A percentile compares a stretch with the other conserved stretches of the same genome.
These are phyloP conservation scores for Melocanna baccifera DNA, from an alignment of 176 grass and related monocot genomes.

Conservation along the genomic window DNA sequence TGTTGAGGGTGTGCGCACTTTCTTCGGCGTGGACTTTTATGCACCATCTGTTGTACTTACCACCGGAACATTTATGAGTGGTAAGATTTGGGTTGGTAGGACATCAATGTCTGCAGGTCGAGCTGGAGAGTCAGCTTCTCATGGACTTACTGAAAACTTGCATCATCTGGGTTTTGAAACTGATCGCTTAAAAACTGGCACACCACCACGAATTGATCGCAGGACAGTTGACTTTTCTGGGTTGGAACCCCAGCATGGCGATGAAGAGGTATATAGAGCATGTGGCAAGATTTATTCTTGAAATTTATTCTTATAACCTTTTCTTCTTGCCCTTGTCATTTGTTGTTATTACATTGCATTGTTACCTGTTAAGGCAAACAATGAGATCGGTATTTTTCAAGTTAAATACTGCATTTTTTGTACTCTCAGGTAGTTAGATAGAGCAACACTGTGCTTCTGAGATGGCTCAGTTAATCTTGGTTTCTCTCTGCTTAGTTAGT, in stretches of 20 bases:
- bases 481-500: conserved; percentile 2
- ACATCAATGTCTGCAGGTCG: conserved; percentile 93
- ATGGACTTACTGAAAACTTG: conserved; percentile 93
- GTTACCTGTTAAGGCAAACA: not conserved
- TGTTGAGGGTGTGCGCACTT: conserved; percentile 88
- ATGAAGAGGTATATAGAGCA: conserved; percentile 76
- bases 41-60: conserved; percentile 92
- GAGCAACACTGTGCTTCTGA: not conserved
- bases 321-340: not conserved
- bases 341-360: not conserved
- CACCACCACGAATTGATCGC: conserved; percentile 81
- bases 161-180: conserved; percentile 87
- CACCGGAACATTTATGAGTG: conserved; percentile 94
- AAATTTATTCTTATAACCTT: not conserved
- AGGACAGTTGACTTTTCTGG: conserved; percentile 79
- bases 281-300: not conserved
- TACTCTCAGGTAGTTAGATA: not conserved
- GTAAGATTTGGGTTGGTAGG: conserved; percentile 98
- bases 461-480: not conserved
- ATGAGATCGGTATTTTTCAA: not conserved
- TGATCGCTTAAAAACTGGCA: conserved; percentile 87
- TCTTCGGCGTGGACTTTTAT: conserved; percentile 89
- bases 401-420: not conserved
- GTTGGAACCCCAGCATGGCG: conserved; percentile 84
- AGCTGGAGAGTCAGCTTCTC: conserved; percentile 91